A percentile compares a stretch with the other conserved stretches of the same genome.
Evolutionary conservation across 2,329 filamentous ascomycete genomes (phyloP).

Genomic region (Cercospora zeina): DNA sequence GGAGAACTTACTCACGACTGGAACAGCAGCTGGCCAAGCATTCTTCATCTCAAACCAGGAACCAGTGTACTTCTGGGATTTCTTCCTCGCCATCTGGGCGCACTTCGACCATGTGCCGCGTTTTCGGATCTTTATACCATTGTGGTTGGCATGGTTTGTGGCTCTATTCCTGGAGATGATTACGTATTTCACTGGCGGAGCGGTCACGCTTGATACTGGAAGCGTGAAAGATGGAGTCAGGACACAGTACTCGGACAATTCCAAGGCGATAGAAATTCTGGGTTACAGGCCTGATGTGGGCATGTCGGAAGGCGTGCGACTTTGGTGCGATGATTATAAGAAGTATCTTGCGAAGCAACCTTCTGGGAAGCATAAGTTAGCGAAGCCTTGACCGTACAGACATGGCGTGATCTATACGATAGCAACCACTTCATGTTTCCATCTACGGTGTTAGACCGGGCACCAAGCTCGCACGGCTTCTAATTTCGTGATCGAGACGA

Average conservation of each 20-base stretch:
- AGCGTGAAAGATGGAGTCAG: constrained; percentile 58
- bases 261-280: constrained; percentile 54
- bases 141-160: constrained; percentile 50
- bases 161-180: constrained; percentile 51
- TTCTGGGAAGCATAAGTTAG: not conserved
- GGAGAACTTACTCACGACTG: constrained; percentile 66
- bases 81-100: constrained; percentile 75
- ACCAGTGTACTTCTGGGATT: constrained; percentile 90
- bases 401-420: too few species aligned
- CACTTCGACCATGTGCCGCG: constrained; percentile 56
- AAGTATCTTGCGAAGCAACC: constrained; percentile 24
- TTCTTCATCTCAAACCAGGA: constrained; percentile 90
- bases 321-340: constrained; percentile 48
- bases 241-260: constrained; percentile 55
- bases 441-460: too few species aligned
- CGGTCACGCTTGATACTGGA: constrained; percentile 54
- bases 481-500: too few species aligned
- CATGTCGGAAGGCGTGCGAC: constrained; percentile 54
- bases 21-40: constrained; percentile 69
- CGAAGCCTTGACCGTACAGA: not conserved
- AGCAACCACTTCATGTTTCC: too few species aligned
- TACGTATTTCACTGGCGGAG: constrained; percentile 50
- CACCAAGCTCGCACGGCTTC: too few species aligned
- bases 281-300: constrained; percentile 55
- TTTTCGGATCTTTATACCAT: constrained; percentile 53